Percentiles rank a stretch among this genome's conserved stretches.
These are phyloP conservation scores for Chrysanthemum lavandulifolium DNA, from an alignment of 129 eudicot species.

Conservation along the genomic window DNA sequence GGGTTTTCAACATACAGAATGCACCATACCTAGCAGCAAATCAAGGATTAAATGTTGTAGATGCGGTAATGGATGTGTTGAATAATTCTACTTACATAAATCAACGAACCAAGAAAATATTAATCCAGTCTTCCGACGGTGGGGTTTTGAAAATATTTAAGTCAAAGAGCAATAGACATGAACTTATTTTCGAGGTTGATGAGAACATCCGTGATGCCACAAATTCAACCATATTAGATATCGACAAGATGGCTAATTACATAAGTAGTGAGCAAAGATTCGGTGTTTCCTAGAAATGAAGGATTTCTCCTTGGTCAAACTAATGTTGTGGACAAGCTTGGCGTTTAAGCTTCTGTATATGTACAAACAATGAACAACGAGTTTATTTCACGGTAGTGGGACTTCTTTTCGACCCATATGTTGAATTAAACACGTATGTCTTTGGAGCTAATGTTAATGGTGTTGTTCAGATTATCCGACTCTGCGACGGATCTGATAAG, in stretches of 20 bases:
- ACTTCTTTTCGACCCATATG: slow-evolving; percentile 83
- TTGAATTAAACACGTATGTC: slow-evolving; percentile 56
- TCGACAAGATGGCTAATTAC: slow-evolving; percentile 58
- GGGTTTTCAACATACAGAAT: slow-evolving; percentile 47
- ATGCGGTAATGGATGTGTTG: slow-evolving; percentile 61
- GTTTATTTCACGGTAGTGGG: slow-evolving; percentile 82
- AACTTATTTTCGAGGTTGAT: slow-evolving; percentile 62
- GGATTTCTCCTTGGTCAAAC: slow-evolving; percentile 57
- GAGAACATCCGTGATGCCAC: slow-evolving; percentile 57
- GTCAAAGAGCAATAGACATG: slow-evolving; percentile 49
- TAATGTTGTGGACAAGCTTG: slow-evolving; percentile 53
- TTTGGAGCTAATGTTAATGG: slow-evolving; percentile 33
- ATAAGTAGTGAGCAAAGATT: slow-evolving; percentile 55
- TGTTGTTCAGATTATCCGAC: slow-evolving; percentile 40
- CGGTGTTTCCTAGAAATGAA: slow-evolving; percentile 44
- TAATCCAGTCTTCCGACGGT: slow-evolving; percentile 72
- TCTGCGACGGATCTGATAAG: slow-evolving; percentile 41
- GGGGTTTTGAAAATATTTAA: slow-evolving; percentile 55
- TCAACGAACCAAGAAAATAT: slow-evolving; percentile 49
- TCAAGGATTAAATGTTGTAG: slow-evolving; percentile 60
- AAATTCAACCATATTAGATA: slow-evolving; percentile 61
- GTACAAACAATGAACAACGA: slow-evolving; percentile 72
- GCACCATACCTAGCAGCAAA: slow-evolving; percentile 73
- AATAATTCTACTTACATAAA: slow-evolving; percentile 41
- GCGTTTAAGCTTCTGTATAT: slow-evolving; percentile 63